Evolutionary conservation across 2,329 filamentous ascomycete species (phyloP).

Genomic region (Colletotrichum sojae): DNA sequence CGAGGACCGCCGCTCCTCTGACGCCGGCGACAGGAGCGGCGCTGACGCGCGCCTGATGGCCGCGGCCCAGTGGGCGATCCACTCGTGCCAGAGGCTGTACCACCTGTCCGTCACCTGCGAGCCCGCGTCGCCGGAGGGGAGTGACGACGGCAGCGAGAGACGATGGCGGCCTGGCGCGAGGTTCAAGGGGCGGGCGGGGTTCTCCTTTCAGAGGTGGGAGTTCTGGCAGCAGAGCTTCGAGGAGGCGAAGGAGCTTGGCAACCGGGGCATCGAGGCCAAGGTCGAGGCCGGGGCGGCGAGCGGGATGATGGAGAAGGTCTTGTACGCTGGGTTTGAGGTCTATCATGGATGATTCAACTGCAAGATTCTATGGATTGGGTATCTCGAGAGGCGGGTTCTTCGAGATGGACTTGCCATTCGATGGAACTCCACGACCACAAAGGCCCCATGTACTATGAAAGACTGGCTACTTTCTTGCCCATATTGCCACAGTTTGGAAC

Average conservation of each 20-base stretch:
- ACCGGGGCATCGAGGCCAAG: conserved; percentile 52
- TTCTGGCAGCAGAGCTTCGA: conserved; percentile 40
- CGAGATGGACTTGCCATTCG: background rate
- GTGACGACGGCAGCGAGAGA: background rate
- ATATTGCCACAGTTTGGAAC: too few relatives aligned
- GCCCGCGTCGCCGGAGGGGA: background rate
- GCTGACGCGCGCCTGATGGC: conserved; percentile 32
- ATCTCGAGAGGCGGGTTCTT: background rate
- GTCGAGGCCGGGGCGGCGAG: conserved; percentile 59
- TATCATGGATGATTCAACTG: background rate
- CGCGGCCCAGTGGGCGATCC: conserved; percentile 35
- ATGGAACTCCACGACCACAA: too few relatives aligned
- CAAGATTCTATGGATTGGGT: background rate
- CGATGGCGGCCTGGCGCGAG: conserved; percentile 27
- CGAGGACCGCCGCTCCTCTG: conserved; percentile 35
- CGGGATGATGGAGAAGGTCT: conserved; percentile 50
- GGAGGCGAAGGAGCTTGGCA: conserved; percentile 29
- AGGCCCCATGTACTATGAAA: too few relatives aligned
- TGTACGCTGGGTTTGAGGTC: conserved; percentile 35
- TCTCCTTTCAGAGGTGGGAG: conserved; percentile 37
- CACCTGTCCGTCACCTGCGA: conserved; percentile 32
- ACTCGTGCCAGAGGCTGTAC: conserved; percentile 37
- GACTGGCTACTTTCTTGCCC: too few relatives aligned
- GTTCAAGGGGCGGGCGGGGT: conserved; percentile 27
- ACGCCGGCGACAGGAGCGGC: conserved; percentile 13